These are phyloP conservation scores for Cyamopsis tetragonoloba DNA, from an alignment of 306 rosid genomes.

Conservation along the genomic window DNA sequence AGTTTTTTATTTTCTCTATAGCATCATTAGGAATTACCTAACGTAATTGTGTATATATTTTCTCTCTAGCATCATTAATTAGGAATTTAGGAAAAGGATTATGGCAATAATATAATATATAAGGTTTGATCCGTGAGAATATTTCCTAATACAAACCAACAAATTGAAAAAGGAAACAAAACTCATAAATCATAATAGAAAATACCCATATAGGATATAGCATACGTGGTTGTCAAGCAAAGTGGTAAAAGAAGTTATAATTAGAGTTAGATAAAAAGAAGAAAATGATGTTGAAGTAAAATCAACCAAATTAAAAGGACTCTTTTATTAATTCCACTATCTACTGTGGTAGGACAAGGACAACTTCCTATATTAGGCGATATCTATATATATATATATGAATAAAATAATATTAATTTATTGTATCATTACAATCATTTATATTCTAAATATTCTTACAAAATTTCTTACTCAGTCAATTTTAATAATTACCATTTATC, in stretches of 20 bases:
- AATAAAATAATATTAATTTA: too few relatives aligned
- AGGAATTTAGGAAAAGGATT: neutral
- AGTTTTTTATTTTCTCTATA: too few relatives aligned
- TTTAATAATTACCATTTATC: too few relatives aligned
- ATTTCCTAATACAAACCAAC: neutral
- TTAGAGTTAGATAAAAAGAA: neutral
- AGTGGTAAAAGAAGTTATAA: constrained; percentile 4
- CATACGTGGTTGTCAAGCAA: constrained; percentile 23
- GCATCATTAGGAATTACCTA: too few relatives aligned
- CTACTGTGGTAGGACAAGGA: neutral
- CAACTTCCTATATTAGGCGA: neutral
- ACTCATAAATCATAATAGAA: neutral
- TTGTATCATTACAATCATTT: too few relatives aligned
- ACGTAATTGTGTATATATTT: too few relatives aligned
- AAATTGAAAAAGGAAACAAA: neutral
- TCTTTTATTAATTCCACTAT: constrained; percentile 7
- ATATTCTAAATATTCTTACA: too few relatives aligned
- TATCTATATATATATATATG: too few relatives aligned
- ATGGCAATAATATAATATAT: neutral
- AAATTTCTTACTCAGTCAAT: too few relatives aligned
- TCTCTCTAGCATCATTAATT: neutral
- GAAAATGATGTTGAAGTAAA: neutral
- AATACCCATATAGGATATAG: neutral
- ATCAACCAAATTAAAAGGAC: neutral
- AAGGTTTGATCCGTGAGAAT: neutral